Conservation (phyloP, 2,329 filamentous ascomycete genomes). For the Pyricularia sp. region DNA sequence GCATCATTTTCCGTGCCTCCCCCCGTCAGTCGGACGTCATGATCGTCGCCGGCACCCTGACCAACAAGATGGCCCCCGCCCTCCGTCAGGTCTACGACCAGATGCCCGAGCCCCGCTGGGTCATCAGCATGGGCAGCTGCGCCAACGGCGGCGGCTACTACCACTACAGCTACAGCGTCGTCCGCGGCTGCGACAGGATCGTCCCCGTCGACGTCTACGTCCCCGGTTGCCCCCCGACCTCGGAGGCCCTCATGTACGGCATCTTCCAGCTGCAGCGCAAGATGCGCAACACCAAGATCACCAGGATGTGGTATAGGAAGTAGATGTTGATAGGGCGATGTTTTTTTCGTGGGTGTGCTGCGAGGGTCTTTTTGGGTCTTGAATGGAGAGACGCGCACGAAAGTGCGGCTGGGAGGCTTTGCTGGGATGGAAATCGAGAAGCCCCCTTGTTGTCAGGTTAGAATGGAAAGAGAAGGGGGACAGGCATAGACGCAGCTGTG, state of each 20-base stretch:
- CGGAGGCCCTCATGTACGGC: conserved; percentile 36
- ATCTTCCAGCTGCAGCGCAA: conserved; percentile 59
- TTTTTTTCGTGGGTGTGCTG: no score
- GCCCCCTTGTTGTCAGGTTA: not conserved
- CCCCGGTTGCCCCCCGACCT: conserved; percentile 44
- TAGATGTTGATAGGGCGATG: conserved; percentile 11
- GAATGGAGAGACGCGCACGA: not conserved
- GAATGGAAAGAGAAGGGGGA: not conserved
- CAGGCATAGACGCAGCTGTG: not conserved
- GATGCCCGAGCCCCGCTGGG: conserved; percentile 87
- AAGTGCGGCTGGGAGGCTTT: not conserved
- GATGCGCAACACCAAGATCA: conserved; percentile 40
- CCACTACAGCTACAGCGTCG: conserved; percentile 58
- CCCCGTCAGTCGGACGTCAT: conserved; percentile 83
- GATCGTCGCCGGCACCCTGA: conserved; percentile 86
- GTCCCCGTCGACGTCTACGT: conserved; percentile 57
- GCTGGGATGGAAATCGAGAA: not conserved
- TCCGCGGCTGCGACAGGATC: conserved; percentile 51
- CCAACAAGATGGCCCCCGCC: conserved; percentile 92
- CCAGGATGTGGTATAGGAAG: conserved; percentile 39
- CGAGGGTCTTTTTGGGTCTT: no score
- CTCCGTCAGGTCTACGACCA: conserved; percentile 87
- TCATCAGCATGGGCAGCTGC: conserved; percentile 57
- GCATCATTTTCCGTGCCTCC: conserved; percentile 83
- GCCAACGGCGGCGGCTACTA: conserved; percentile 64